Conservation (phyloP, 2,329 filamentous ascomycete species). For the Diplodia intermedia region DNA sequence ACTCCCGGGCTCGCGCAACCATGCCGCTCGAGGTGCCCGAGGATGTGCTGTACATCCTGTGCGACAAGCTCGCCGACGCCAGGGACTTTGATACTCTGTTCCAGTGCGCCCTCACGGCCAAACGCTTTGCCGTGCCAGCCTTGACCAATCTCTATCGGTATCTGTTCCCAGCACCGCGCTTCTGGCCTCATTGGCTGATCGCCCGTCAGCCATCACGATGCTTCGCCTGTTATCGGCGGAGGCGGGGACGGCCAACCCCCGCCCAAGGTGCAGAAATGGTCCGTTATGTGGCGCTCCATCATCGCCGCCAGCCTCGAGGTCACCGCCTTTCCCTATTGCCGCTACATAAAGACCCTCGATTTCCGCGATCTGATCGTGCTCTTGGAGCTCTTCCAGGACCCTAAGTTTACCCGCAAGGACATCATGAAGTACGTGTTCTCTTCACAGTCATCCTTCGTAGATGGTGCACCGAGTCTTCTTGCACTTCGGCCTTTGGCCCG, state of each 20-base stretch:
- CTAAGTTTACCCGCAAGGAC: slow-evolving; percentile 61
- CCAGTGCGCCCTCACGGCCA: slow-evolving; percentile 63
- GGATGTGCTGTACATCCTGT: slow-evolving; percentile 68
- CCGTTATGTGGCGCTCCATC: slow-evolving; percentile 71
- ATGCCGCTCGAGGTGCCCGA: slow-evolving; percentile 53
- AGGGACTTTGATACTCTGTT: slow-evolving; percentile 68
- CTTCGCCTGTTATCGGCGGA: slow-evolving; percentile 51
- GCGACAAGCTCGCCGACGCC: slow-evolving; percentile 62
- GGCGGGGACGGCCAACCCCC: slow-evolving; percentile 50
- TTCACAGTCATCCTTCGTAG: not conserved
- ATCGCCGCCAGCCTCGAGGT: slow-evolving; percentile 68
- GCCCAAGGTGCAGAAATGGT: slow-evolving; percentile 62
- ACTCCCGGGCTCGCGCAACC: not conserved
- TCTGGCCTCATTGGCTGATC: not conserved
- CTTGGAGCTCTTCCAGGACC: slow-evolving; percentile 66
- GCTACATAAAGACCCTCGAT: slow-evolving; percentile 69
- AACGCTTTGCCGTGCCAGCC: slow-evolving; percentile 64
- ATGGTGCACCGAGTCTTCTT: not conserved
- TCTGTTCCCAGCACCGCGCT: slow-evolving; percentile 32
- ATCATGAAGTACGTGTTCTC: slow-evolving; percentile 58
- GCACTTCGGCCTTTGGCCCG: no score
- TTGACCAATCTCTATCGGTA: slow-evolving; percentile 70
- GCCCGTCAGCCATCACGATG: slow-evolving; percentile 51
- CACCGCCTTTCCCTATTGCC: slow-evolving; percentile 72
- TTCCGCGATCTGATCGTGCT: slow-evolving; percentile 67